phyloP scores from a whole-genome alignment of 805 yeast genomes.

The Kazachstania viticola region DNA sequence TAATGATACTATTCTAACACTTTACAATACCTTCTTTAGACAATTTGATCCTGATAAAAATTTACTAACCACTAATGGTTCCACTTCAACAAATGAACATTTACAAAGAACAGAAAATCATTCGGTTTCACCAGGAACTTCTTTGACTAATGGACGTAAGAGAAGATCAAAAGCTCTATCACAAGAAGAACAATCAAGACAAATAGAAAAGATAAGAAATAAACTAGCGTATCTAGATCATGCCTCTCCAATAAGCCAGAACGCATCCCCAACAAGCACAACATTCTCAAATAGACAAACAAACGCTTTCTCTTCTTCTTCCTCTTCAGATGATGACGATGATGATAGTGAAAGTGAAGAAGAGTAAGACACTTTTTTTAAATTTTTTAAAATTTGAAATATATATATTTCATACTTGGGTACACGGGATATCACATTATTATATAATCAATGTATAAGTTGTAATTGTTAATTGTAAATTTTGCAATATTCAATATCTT shows the following conservation, averaged over 20 bases:
- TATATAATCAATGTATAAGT: no score
- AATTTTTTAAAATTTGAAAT: no score
- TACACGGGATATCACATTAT: no score
- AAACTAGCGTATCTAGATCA: conserved; percentile 64
- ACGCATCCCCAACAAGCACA: conserved; percentile 29
- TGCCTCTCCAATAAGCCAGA: conserved; percentile 35
- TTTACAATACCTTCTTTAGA: conserved; percentile 73
- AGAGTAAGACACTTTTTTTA: no score
- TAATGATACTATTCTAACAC: conserved; percentile 65
- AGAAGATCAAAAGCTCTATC: conserved; percentile 46
- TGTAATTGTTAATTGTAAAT: no score
- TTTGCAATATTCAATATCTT: no score
- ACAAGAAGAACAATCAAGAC: conserved; percentile 55
- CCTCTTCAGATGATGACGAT: conserved; percentile 36
- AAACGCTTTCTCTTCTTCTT: conserved; percentile 8
- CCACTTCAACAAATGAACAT: conserved; percentile 21
- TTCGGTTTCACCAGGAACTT: conserved; percentile 21
- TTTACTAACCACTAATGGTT: conserved; percentile 10
- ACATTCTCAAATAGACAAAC: conserved; percentile 5
- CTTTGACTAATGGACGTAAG: conserved; percentile 17
- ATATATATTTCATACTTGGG: no score
- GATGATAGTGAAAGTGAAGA: conserved; percentile 63
- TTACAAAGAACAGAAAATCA: conserved; percentile 8
- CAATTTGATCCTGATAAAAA: conserved; percentile 23
- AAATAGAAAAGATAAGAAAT: conserved; percentile 60